Percentiles rank a stretch among this genome's conserved stretches.
These are phyloP conservation scores for Pseudogymnoascus sp. DNA, from an alignment of 2,329 filamentous ascomycete genomes.

Conservation along the genomic window DNA sequence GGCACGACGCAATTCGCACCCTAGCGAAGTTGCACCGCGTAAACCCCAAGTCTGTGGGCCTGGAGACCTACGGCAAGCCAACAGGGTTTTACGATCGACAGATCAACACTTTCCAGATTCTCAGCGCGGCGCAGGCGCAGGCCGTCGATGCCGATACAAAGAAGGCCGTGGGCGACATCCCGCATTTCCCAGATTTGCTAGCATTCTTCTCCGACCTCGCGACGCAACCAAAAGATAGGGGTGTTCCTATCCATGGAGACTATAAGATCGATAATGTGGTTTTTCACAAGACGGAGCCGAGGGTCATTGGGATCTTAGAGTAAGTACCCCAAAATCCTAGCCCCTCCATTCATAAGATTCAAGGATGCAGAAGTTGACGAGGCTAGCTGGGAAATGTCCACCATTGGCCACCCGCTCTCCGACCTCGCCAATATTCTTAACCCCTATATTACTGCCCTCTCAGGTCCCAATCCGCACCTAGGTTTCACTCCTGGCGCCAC, in stretches of 20 bases:
- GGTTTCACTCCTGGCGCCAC: conserved; percentile 37
- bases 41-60: conserved; percentile 51
- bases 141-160: conserved; percentile 67
- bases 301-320: conserved; percentile 84
- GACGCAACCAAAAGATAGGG: conserved; percentile 65
- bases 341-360: no score
- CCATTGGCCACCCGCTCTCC: conserved; percentile 85
- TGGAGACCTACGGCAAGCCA: conserved; percentile 63
- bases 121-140: conserved; percentile 66
- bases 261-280: conserved; percentile 86
- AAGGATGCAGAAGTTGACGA: no score
- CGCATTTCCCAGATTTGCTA: conserved; percentile 70
- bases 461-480: conserved; percentile 24
- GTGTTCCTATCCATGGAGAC: conserved; percentile 78
- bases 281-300: conserved; percentile 75
- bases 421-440: conserved; percentile 77
- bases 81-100: conserved; percentile 76
- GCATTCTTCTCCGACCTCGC: conserved; percentile 61
- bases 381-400: conserved; percentile 87
- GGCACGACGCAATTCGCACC: conserved; percentile 70
- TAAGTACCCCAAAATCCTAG: conserved; percentile 30
- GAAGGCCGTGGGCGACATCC: conserved; percentile 66
- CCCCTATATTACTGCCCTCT: conserved; percentile 32
- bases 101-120: conserved; percentile 66
- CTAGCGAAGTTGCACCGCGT: conserved; percentile 76